Evolutionary conservation across 495 filamentous ascomycete species (phyloP).

Genomic region (Friedmanniomyces endolithicus): DNA sequence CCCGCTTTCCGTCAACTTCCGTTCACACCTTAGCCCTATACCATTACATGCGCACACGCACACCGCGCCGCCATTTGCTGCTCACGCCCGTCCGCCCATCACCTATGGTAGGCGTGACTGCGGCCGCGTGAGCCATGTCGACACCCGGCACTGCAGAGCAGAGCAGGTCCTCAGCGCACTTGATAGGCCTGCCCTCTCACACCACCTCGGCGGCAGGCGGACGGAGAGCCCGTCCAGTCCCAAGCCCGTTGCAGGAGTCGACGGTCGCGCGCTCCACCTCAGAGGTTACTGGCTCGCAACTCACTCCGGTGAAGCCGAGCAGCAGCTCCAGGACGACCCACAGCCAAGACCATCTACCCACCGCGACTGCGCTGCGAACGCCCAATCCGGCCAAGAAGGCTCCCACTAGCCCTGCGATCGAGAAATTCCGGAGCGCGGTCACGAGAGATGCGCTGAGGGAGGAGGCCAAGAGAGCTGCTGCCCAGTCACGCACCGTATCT

Average conservation of each 20-base stretch:
- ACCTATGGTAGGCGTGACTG: neutral
- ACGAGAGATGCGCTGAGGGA: constrained; percentile 17
- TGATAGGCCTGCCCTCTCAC: neutral
- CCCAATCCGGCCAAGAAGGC: constrained; percentile 14
- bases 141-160: neutral
- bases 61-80: neutral
- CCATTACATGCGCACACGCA: neutral
- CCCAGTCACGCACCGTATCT: constrained; percentile 23
- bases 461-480: constrained; percentile 11
- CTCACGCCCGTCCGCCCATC: neutral
- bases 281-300: neutral
- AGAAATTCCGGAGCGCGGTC: constrained; percentile 13
- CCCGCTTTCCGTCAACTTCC: too few relatives aligned
- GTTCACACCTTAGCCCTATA: neutral
- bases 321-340: neutral
- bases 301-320: constrained; percentile 1
- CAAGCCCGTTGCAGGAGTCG: constrained; percentile 6
- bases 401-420: constrained; percentile 10
- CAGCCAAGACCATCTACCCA: neutral
- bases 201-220: neutral
- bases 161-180: neutral
- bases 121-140: neutral
- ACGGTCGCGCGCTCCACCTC: neutral
- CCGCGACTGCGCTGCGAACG: neutral
- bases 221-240: constrained; percentile 2